Conservation (phyloP, 768 basidiomycete genomes). For the Epithele typhae region DNA sequence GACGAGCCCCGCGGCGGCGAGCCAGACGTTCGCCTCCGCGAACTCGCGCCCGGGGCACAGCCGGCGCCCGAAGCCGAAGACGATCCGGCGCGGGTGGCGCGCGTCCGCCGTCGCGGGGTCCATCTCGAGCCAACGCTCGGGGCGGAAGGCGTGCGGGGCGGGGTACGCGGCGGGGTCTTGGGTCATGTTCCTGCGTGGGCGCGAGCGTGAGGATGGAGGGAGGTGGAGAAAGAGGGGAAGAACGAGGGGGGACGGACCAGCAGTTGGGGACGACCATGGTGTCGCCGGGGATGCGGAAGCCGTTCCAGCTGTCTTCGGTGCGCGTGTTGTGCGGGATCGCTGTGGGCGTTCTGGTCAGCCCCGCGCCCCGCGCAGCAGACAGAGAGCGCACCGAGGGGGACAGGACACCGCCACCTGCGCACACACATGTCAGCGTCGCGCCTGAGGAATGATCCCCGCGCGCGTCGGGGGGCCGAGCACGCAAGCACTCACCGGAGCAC, state of each 20-base stretch:
- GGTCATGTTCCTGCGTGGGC: conserved; percentile 23
- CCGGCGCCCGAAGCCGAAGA: conserved; percentile 56
- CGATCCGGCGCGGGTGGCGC: conserved; percentile 40
- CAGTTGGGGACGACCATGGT: conserved; percentile 19
- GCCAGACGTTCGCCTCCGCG: conserved; percentile 44
- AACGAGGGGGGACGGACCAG: conserved; percentile 8
- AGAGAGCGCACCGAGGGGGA: conserved; percentile 16
- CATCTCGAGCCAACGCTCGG: conserved; percentile 45
- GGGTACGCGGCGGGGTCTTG: conserved; percentile 29
- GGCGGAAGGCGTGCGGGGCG: conserved; percentile 43
- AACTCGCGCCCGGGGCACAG: conserved; percentile 54
- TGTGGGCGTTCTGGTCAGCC: neutral
- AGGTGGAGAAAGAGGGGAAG: neutral
- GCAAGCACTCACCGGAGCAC: conserved; percentile 20
- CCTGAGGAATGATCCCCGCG: no score
- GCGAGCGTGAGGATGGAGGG: neutral
- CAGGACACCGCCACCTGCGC: conserved; percentile 16
- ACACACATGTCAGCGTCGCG: no score
- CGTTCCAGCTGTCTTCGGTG: conserved; percentile 17
- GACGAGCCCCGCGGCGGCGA: conserved; percentile 40
- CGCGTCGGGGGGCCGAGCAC: neutral
- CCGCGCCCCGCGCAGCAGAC: neutral
- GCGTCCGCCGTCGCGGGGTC: conserved; percentile 25
- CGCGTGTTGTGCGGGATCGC: conserved; percentile 23
- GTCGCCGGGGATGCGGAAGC: conserved; percentile 17